These are phyloP conservation scores for Vanrija sp. DNA, from an alignment of 1,284 basidiomycete genomes.

Conservation along the genomic window DNA sequence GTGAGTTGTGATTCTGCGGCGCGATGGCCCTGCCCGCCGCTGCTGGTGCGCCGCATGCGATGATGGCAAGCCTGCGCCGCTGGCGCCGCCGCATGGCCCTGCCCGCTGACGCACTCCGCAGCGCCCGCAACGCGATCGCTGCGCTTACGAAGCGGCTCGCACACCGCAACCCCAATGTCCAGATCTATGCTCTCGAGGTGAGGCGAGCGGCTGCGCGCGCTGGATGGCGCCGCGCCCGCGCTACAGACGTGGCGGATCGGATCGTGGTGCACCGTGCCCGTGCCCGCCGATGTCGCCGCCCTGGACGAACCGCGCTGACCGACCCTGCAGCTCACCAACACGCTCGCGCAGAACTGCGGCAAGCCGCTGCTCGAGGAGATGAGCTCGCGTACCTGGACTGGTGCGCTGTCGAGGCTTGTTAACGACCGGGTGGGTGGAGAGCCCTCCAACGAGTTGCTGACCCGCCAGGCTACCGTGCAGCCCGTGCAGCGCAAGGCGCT, in stretches of 20 bases:
- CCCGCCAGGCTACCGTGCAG: constrained; percentile 73
- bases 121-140: constrained; percentile 79
- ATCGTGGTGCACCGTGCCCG: too few relatives aligned
- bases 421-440: constrained; percentile 69
- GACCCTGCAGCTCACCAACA: constrained; percentile 59
- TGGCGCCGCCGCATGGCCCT: too few relatives aligned
- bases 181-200: constrained; percentile 77
- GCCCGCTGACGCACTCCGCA: constrained; percentile 41
- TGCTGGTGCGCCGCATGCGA: too few relatives aligned
- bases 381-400: constrained; percentile 83
- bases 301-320: constrained; percentile 39
- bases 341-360: constrained; percentile 87
- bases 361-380: constrained; percentile 80
- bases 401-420: constrained; percentile 77
- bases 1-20: constrained; percentile 51
- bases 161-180: constrained; percentile 94
- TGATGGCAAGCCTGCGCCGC: too few relatives aligned
- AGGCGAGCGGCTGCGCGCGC: constrained; percentile 26
- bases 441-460: neutral
- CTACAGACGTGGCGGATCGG: too few relatives aligned
- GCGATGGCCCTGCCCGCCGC: neutral
- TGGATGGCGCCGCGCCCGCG: neutral
- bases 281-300: neutral
- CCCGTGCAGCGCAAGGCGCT: constrained; percentile 78
- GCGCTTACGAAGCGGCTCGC: constrained; percentile 84